phyloP scores from a whole-genome alignment of 495 filamentous ascomycete genomes.

The Aspergillus homomorphus region DNA sequence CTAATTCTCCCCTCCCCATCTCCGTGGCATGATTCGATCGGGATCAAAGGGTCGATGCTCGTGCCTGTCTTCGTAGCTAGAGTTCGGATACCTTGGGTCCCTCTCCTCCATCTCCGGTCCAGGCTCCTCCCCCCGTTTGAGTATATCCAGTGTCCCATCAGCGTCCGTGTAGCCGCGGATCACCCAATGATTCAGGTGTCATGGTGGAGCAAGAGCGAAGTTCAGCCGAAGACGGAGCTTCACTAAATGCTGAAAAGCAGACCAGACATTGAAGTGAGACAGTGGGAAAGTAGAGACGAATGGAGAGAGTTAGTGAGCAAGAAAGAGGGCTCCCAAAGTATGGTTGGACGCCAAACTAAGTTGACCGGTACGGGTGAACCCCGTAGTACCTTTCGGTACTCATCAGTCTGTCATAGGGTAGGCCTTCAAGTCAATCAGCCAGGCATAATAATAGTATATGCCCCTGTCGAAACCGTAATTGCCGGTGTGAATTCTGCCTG shows the following conservation, averaged over 20 bases:
- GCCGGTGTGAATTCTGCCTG: neutral
- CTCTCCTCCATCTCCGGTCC: neutral
- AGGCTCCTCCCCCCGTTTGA: neutral
- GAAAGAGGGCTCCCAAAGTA: neutral
- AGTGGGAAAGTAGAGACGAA: neutral
- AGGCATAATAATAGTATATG: neutral
- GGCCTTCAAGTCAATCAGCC: too few species aligned
- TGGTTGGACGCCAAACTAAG: neutral
- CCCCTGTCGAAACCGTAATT: neutral
- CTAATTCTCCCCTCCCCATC: neutral
- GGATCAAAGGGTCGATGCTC: neutral
- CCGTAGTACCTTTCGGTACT: neutral
- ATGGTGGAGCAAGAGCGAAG: neutral
- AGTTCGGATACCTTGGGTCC: too few species aligned
- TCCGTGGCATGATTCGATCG: constrained; percentile 2
- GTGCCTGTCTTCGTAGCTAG: neutral
- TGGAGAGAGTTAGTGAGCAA: neutral
- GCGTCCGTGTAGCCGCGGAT: neutral
- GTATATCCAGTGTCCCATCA: neutral
- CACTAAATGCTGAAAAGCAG: neutral
- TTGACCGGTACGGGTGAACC: neutral
- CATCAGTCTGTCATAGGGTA: too few species aligned
- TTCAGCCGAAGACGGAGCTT: constrained; percentile 3
- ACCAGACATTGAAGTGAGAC: neutral
- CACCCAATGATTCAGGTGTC: neutral